phyloP scores from a whole-genome alignment of 164 flowering plant genomes.

The Stephania japonica region DNA sequence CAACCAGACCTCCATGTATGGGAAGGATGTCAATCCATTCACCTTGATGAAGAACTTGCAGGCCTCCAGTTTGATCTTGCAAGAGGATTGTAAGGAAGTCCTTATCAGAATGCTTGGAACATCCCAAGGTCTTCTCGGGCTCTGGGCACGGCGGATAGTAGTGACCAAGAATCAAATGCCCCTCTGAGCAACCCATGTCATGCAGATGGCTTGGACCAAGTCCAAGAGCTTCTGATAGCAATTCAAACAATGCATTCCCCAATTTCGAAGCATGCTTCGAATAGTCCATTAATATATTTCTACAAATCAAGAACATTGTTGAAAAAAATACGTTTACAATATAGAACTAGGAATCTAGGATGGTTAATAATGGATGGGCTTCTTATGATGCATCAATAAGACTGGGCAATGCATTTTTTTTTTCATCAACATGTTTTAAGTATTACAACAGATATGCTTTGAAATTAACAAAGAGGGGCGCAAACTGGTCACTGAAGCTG shows the following conservation, averaged over 20 bases:
- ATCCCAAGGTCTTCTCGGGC: conserved; percentile 22
- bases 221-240: conserved; percentile 34
- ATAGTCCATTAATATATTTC: conserved; percentile 23
- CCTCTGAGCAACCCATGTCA: conserved; percentile 20
- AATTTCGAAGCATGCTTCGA: conserved; percentile 18
- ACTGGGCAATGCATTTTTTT: too few species aligned
- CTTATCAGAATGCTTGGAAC: conserved; percentile 24
- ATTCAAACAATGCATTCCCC: conserved; percentile 20
- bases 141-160: conserved; percentile 31
- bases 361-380: too few species aligned
- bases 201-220: conserved; percentile 20
- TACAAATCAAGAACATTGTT: conserved; percentile 3
- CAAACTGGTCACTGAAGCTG: too few species aligned
- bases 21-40: conserved; percentile 27
- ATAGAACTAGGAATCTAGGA: too few species aligned
- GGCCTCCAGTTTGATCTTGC: conserved; percentile 28
- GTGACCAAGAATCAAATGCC: neutral
- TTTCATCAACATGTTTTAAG: too few species aligned
- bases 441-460: too few species aligned
- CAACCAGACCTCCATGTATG: conserved; percentile 21
- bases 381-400: too few species aligned
- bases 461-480: too few species aligned
- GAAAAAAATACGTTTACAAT: too few species aligned
- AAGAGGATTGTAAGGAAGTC: conserved; percentile 23
- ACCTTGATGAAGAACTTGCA: conserved; percentile 21